Base-by-base conservation (phyloP, 2,329 filamentous ascomycete genomes). In the Fusarium veterinarium region DNA sequence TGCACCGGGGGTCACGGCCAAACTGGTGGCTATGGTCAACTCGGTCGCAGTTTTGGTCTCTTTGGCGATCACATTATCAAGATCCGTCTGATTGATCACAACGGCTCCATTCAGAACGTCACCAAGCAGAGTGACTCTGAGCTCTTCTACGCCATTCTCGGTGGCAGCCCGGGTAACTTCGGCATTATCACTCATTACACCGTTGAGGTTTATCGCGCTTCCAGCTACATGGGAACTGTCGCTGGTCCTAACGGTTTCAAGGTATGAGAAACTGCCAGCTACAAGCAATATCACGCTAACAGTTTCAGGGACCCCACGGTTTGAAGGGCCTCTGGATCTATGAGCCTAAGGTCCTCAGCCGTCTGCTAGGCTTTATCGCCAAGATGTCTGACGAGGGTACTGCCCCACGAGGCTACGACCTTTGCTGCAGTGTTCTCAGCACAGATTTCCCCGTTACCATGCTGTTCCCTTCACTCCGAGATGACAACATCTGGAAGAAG, bases 91-190 rank as follows among this genome's bases (percentile, higher is more conserved):
- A 79, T 90, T 5, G 84, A 84, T 30, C 83, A 83, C 1, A 78
- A 81, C 20, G 89, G 88, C 0, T 67, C 80, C 16, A 78, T 86
- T 30, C 76, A 86, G 3, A 84, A 83, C 8, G 83, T 89, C 8
- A 86, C 83, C 23, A 85, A 82, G n/a, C 73, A 81, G 0, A 25
- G 25, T 25, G 25, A 25, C 25, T 25, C 25, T 25, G 89, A 91
- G 42, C 81, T 91, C 1, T 91, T 89, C 79, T 91, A 87, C 82
- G 89, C 88, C 4, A 81, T 90, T 6, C 82, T 85, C 12, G 88
- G 89, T 6, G 88, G 89, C 6, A 89, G 89, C 6, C 87, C 86
- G 0, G 88, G 88, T 3, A 90, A 86, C 38, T 88, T 89, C 55
- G 89, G 86, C 2, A 83, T 91, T 7, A 84, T 91, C 7, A 83